Evolutionary conservation across 2,329 filamentous ascomycete genomes (phyloP).

Genomic region (Penicillium corylophilum): DNA sequence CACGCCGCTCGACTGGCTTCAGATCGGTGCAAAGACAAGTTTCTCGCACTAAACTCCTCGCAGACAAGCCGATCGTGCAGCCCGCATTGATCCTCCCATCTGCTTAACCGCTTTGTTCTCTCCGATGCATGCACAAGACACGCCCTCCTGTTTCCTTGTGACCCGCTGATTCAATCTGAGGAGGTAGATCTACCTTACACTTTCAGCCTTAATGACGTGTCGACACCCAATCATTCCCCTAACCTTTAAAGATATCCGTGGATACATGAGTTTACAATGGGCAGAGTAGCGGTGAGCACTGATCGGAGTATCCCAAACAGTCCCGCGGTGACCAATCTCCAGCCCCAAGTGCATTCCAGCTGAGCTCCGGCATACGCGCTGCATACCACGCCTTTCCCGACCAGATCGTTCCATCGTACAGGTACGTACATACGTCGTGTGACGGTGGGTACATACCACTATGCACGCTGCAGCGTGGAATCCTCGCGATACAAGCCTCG

Average conservation of each 20-base stretch:
- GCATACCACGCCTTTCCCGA: neutral
- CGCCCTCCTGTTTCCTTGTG: neutral
- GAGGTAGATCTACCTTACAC: too few species aligned
- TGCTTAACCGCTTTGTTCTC: neutral
- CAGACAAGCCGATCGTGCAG: neutral
- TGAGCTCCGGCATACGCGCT: neutral
- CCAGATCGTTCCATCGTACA: neutral
- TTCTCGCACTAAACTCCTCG: neutral
- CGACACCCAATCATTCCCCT: too few species aligned
- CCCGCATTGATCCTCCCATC: neutral
- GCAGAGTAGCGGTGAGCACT: neutral
- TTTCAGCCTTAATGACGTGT: too few species aligned
- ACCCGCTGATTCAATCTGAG: neutral
- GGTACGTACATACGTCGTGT: neutral
- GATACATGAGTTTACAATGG: too few species aligned
- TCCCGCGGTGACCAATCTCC: too few species aligned
- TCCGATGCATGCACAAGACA: neutral
- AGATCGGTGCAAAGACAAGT: neutral
- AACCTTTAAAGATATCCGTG: too few species aligned
- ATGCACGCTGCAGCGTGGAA: neutral
- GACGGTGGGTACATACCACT: neutral
- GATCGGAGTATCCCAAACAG: too few species aligned
- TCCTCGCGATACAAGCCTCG: slow-evolving; percentile 13
- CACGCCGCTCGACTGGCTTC: slow-evolving; percentile 1
- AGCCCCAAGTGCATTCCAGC: neutral